phyloP scores from a whole-genome alignment of 164 flowering plant species.

The Echeveria elegans region DNA sequence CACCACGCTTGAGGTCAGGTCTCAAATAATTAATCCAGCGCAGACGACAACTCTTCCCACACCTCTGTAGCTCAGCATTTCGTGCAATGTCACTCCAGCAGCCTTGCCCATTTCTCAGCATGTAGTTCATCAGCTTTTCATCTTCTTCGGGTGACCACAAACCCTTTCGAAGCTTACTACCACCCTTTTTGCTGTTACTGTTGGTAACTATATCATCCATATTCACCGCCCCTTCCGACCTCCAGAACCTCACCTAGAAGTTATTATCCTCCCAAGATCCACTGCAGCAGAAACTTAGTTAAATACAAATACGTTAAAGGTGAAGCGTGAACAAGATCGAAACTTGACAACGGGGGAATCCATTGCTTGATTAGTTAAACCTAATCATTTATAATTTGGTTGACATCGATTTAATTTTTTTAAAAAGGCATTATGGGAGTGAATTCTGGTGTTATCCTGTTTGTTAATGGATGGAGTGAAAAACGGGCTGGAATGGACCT shows the following conservation, averaged over 20 bases:
- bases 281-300: not conserved
- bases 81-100: conserved; percentile 67
- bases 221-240: not conserved
- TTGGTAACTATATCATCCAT: not conserved
- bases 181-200: not conserved
- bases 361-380: not conserved
- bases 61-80: conserved; percentile 55
- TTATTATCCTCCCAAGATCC: too few species aligned
- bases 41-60: conserved; percentile 62
- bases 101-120: conserved; percentile 49
- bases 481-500: not conserved
- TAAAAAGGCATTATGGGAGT: not conserved
- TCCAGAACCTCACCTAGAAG: not conserved
- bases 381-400: not conserved
- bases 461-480: not conserved
- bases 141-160: conserved; percentile 71
- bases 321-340: not conserved
- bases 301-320: not conserved
- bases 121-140: conserved; percentile 51
- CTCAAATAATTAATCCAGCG: conserved; percentile 62
- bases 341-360: not conserved
- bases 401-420: not conserved
- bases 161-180: conserved; percentile 41
- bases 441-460: not conserved
- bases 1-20: conserved; percentile 64